These are phyloP conservation scores for Lecanicillium sp. DNA, from an alignment of 2,329 filamentous ascomycete species.

Conservation along the genomic window DNA sequence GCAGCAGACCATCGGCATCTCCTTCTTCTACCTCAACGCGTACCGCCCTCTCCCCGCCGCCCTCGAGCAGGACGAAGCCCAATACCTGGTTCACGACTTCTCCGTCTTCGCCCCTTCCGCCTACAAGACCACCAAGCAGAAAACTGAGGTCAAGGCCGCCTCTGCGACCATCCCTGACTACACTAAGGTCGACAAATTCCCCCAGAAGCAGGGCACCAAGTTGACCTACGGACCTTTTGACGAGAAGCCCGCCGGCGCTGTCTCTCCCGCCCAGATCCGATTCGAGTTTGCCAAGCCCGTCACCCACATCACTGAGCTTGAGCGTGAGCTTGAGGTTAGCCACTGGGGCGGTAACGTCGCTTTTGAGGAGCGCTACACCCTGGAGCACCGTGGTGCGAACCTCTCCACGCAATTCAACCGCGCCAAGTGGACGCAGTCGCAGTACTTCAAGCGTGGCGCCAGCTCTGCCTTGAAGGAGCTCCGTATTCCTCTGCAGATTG, in stretches of 20 bases:
- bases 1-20: slow-evolving; percentile 82
- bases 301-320: slow-evolving; percentile 68
- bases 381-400: slow-evolving; percentile 80
- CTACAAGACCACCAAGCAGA: slow-evolving; percentile 85
- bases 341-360: slow-evolving; percentile 98
- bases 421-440: slow-evolving; percentile 65
- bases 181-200: slow-evolving; percentile 64
- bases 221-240: slow-evolving; percentile 88
- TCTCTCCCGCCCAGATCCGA: slow-evolving; percentile 68
- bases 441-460: slow-evolving; percentile 66
- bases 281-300: slow-evolving; percentile 96
- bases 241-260: slow-evolving; percentile 70
- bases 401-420: slow-evolving; percentile 67
- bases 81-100: slow-evolving; percentile 82
- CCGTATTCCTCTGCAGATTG: slow-evolving; percentile 69
- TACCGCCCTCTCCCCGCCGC: slow-evolving; percentile 72
- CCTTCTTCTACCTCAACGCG: slow-evolving; percentile 74
- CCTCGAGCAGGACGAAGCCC: slow-evolving; percentile 78
- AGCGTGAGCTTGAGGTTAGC: slow-evolving; percentile 90
- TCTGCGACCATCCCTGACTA: slow-evolving; percentile 76
- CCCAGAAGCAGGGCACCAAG: slow-evolving; percentile 76
- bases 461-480: slow-evolving; percentile 76
- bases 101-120: slow-evolving; percentile 78
- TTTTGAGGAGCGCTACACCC: slow-evolving; percentile 87
- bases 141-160: slow-evolving; percentile 91